phyloP scores from a whole-genome alignment of 768 basidiomycete genomes.

The Cystofilobasidium bisporidii region DNA sequence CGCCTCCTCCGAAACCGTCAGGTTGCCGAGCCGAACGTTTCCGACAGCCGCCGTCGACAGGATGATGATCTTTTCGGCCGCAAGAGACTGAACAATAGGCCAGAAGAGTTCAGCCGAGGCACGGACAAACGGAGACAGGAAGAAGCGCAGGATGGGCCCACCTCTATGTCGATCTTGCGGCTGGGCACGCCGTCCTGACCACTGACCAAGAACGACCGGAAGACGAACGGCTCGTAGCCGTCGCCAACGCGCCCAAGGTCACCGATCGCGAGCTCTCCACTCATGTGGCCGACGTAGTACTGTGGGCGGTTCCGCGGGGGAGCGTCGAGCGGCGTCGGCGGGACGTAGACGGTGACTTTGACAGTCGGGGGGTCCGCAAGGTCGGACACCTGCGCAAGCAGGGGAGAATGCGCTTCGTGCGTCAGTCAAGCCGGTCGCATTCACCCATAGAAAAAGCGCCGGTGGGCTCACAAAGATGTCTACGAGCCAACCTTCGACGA shows the following conservation, averaged over 20 bases:
- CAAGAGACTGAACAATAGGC: neutral
- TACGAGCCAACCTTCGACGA: neutral
- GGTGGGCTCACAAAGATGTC: neutral
- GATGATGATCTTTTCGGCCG: neutral
- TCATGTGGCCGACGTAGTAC: neutral
- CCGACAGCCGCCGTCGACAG: neutral
- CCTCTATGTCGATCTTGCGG: neutral
- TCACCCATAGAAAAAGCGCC: neutral
- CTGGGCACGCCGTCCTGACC: neutral
- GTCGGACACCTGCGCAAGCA: neutral
- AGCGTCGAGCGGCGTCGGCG: neutral
- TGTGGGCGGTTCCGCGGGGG: neutral
- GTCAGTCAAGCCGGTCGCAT: neutral
- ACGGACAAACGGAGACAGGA: neutral
- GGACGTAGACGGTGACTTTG: conserved; percentile 1
- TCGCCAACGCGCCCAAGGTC: neutral
- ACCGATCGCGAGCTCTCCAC: neutral
- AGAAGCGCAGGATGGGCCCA: too few species aligned
- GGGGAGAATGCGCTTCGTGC: neutral
- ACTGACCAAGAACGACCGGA: neutral
- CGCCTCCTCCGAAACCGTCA: neutral
- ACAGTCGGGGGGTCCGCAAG: neutral
- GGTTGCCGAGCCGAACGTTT: neutral
- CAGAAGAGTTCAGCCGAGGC: neutral
- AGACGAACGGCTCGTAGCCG: neutral